Evolutionary conservation across 768 basidiomycete genomes (phyloP).

Genomic region (Podaxis carcinomalis): DNA sequence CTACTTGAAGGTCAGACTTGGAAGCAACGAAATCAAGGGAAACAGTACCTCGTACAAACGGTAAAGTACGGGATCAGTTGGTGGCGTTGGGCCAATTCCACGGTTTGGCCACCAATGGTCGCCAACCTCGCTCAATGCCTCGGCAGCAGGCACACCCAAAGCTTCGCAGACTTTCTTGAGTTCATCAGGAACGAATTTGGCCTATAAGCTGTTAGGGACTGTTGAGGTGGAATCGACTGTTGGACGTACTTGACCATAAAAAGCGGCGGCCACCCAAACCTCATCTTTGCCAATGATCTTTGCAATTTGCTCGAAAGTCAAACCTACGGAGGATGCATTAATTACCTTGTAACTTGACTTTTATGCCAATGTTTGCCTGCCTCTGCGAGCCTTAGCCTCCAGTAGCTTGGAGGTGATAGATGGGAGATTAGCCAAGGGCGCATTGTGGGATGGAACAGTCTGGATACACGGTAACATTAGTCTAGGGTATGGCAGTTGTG

Average conservation of each 20-base stretch:
- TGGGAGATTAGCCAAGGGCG: conserved; percentile 49
- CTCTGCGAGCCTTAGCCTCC: conserved; percentile 65
- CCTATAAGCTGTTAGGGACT: conserved; percentile 33
- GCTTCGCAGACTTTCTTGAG: conserved; percentile 45
- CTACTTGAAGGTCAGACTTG: conserved; percentile 25
- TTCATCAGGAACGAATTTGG: conserved; percentile 63
- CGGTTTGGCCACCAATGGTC: conserved; percentile 75
- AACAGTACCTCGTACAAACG: conserved; percentile 72
- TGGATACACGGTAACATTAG: conserved; percentile 13
- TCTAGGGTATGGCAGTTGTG: neutral
- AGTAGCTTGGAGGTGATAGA: conserved; percentile 46
- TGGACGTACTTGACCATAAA: conserved; percentile 67
- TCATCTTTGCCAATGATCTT: conserved; percentile 67
- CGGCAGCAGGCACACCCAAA: conserved; percentile 41
- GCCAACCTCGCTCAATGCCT: conserved; percentile 45
- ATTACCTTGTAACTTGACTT: neutral
- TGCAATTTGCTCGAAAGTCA: conserved; percentile 69
- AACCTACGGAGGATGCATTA: conserved; percentile 30
- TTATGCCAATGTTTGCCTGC: conserved; percentile 22
- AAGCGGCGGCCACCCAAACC: conserved; percentile 77
- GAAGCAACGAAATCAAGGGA: neutral
- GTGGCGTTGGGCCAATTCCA: conserved; percentile 64
- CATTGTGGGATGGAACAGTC: conserved; percentile 37
- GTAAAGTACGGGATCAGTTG: conserved; percentile 77
- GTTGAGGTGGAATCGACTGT: neutral